A percentile compares a stretch with the other conserved stretches of the same genome.
Evolutionary conservation across 2,329 filamentous ascomycete genomes (phyloP).

Genomic region (Aureobasidium melanogenum): DNA sequence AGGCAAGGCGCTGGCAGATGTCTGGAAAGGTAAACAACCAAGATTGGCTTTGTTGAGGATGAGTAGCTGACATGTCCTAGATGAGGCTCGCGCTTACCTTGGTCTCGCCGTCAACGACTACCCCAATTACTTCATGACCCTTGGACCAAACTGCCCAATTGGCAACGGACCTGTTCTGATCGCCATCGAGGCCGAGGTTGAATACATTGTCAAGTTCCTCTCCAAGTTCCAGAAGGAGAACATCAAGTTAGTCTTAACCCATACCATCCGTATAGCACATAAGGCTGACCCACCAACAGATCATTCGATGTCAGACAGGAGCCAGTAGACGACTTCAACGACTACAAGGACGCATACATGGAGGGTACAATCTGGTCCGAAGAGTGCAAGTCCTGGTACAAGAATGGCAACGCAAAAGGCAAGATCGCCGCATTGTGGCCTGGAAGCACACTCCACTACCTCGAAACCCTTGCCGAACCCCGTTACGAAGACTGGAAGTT

Average conservation of each 20-base stretch:
- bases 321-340: constrained; percentile 40
- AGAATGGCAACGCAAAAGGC: constrained; percentile 14
- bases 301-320: too few relatives aligned
- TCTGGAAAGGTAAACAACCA: constrained; percentile 26
- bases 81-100: constrained; percentile 32
- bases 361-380: constrained; percentile 37
- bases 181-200: too few relatives aligned
- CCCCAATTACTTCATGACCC: constrained; percentile 37
- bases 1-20: constrained; percentile 24
- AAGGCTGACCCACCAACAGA: too few relatives aligned
- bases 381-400: constrained; percentile 38
- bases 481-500: too few relatives aligned
- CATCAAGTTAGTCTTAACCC: too few relatives aligned
- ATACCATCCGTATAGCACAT: too few relatives aligned
- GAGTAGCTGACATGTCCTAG: too few relatives aligned
- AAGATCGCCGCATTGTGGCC: constrained; percentile 34
- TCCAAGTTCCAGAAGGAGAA: too few relatives aligned
- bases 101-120: constrained; percentile 32
- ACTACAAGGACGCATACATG: constrained; percentile 37
- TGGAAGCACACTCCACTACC: constrained; percentile 41
- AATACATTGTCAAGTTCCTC: too few relatives aligned
- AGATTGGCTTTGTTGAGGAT: too few relatives aligned
- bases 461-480: constrained; percentile 28
- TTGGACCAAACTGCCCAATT: neutral
- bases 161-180: neutral